A percentile compares a stretch with the other conserved stretches of the same genome.
These are phyloP conservation scores for Arctium lappa DNA, from an alignment of 129 eudicot genomes.

Conservation along the genomic window DNA sequence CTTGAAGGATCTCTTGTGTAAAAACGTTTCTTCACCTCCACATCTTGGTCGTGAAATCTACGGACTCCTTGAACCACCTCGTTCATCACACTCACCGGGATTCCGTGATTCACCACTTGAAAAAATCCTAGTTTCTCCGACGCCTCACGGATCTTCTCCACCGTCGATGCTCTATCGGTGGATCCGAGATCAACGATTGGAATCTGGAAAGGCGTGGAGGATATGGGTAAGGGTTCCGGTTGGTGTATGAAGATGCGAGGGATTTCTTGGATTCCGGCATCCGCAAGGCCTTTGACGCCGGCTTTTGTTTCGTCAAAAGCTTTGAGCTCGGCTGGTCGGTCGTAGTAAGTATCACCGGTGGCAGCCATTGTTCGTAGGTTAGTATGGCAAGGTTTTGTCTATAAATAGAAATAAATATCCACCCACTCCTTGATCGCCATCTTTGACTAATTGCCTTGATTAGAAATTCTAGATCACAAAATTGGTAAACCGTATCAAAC, in stretches of 20 bases:
- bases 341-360: not conserved
- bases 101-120: constrained; percentile 58
- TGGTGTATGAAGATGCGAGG: constrained; percentile 49
- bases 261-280: constrained; percentile 39
- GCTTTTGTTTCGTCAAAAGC: constrained; percentile 48
- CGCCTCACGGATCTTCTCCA: constrained; percentile 30
- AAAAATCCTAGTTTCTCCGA: constrained; percentile 47
- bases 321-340: constrained; percentile 34
- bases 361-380: constrained; percentile 2
- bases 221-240: constrained; percentile 29
- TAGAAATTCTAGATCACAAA: too few species aligned
- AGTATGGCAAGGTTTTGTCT: not conserved
- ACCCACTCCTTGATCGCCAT: too few species aligned
- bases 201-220: constrained; percentile 20
- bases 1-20: constrained; percentile 35
- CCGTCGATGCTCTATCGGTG: constrained; percentile 6
- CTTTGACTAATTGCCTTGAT: too few species aligned
- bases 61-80: constrained; percentile 34
- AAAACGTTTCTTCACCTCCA: constrained; percentile 18
- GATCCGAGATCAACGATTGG: constrained; percentile 37
- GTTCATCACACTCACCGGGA: constrained; percentile 38
- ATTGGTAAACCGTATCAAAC: too few species aligned
- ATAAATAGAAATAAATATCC: not conserved
- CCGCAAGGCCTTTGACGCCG: constrained; percentile 57
- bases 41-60: constrained; percentile 30